phyloP scores from a whole-genome alignment of 2,329 filamentous ascomycete genomes.

The Diplodia mutila region DNA sequence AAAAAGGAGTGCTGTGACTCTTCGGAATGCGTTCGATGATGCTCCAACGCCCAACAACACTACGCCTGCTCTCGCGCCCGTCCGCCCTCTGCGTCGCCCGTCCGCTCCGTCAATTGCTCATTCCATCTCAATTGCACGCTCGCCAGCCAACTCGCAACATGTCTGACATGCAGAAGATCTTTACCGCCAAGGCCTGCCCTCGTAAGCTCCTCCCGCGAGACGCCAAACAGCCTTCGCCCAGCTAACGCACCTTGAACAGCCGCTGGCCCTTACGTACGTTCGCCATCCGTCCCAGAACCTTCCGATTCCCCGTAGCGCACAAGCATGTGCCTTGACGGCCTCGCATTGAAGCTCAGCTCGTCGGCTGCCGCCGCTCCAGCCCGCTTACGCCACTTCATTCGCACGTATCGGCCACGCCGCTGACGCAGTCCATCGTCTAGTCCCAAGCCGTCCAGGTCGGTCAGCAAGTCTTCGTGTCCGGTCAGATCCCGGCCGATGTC shows the following conservation, averaged over 20 bases:
- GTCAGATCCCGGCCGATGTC: constrained; percentile 74
- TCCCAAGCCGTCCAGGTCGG: constrained; percentile 68
- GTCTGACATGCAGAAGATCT: constrained; percentile 50
- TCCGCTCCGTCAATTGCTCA: constrained; percentile 7
- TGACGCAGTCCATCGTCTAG: constrained; percentile 32
- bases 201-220: constrained; percentile 38
- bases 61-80: constrained; percentile 12
- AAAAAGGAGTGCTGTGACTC: not conserved
- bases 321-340: not conserved
- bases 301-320: not conserved
- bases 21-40: constrained; percentile 4
- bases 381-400: not conserved
- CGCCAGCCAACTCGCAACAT: constrained; percentile 34
- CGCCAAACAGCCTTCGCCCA: not conserved
- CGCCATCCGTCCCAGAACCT: constrained; percentile 1
- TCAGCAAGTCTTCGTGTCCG: constrained; percentile 71
- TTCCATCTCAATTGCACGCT: not conserved
- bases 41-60: constrained; percentile 11
- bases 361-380: not conserved
- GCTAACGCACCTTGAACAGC: constrained; percentile 35
- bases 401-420: constrained; percentile 1
- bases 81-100: not conserved
- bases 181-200: constrained; percentile 47
- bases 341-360: constrained; percentile 4
- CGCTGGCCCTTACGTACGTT: constrained; percentile 50